Evolutionary conservation across 495 filamentous ascomycete genomes (phyloP).

Genomic region (Neurospora sp.): DNA sequence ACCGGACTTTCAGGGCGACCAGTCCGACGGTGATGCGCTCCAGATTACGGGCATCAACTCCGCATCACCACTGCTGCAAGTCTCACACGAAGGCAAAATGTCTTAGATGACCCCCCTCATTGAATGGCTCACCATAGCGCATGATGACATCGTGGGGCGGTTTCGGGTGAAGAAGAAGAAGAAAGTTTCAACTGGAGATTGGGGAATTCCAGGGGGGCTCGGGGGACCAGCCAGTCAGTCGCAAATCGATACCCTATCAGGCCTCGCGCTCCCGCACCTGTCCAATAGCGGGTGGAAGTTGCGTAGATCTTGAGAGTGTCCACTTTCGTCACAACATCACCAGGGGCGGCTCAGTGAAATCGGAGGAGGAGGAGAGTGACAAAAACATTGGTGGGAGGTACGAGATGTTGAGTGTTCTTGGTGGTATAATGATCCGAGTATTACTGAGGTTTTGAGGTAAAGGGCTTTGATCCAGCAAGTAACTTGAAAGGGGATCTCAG

Average conservation of each 20-base stretch:
- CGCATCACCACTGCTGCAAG: neutral
- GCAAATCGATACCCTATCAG: neutral
- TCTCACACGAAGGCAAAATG: neutral
- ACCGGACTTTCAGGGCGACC: neutral
- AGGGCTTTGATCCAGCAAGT: neutral
- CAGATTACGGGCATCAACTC: neutral
- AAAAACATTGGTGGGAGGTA: neutral
- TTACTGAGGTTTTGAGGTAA: neutral
- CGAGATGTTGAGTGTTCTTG: neutral
- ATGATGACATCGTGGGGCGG: neutral
- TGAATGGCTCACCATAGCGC: neutral
- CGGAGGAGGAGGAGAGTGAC: neutral
- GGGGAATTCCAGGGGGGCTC: neutral
- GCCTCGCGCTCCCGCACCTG: neutral
- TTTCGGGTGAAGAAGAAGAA: neutral
- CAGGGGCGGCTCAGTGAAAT: neutral
- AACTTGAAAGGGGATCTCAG: neutral
- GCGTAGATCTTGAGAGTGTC: neutral
- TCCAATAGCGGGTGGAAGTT: neutral
- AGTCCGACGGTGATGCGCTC: neutral
- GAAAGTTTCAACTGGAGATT: neutral
- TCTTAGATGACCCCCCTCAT: neutral
- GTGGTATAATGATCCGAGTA: neutral
- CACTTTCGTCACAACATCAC: neutral
- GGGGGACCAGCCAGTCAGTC: neutral